Evolutionary conservation across 495 filamentous ascomycete species (phyloP).

Genomic region (Apiosordaria backusii): DNA sequence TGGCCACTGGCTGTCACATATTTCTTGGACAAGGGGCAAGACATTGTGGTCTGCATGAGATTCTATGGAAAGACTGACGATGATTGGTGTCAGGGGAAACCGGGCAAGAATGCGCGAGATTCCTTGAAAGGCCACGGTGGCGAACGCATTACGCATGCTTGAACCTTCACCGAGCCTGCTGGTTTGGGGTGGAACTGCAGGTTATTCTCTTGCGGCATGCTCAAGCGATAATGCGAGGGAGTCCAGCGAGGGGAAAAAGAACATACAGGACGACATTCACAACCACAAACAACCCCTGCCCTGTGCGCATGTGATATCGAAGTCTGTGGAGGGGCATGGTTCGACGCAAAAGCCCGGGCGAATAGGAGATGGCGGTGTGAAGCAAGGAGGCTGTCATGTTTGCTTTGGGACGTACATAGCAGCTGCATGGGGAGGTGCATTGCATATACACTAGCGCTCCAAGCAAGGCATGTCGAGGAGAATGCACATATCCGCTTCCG

Average conservation of each 20-base stretch:
- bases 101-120: not conserved
- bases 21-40: constrained; percentile 6
- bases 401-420: not conserved
- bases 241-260: too few relatives aligned
- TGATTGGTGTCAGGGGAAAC: constrained; percentile 4
- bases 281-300: not conserved
- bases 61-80: not conserved
- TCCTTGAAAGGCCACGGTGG: not conserved
- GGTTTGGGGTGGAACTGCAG: not conserved
- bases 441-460: not conserved
- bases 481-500: not conserved
- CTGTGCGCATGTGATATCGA: not conserved
- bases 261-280: not conserved
- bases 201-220: not conserved
- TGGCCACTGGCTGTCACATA: constrained; percentile 15
- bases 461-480: not conserved
- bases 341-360: not conserved
- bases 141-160: not conserved
- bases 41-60: constrained; percentile 19
- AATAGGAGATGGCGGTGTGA: not conserved
- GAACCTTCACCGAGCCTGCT: not conserved
- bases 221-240: not conserved
- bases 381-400: not conserved
- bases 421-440: not conserved
- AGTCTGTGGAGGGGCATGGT: not conserved